A percentile compares a stretch with the other conserved stretches of the same genome.
These are phyloP conservation scores for Penicillium desertorum DNA, from an alignment of 495 filamentous ascomycete genomes.

Conservation along the genomic window DNA sequence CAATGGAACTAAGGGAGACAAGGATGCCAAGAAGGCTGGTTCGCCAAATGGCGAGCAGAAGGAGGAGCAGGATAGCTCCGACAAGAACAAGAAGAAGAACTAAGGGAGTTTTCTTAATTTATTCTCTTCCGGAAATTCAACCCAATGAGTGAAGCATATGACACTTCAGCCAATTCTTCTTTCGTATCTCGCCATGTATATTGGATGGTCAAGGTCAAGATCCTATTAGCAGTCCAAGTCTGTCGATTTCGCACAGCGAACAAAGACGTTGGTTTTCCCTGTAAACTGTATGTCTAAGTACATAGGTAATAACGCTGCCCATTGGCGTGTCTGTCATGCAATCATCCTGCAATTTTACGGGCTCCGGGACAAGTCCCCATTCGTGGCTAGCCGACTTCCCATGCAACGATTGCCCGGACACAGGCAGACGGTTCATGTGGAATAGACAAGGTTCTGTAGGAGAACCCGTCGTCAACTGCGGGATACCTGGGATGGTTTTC, in stretches of 20 bases:
- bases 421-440: not conserved
- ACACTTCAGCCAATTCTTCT: constrained; percentile 15
- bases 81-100: constrained; percentile 60
- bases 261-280: not conserved
- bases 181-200: not conserved
- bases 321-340: not conserved
- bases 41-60: constrained; percentile 62
- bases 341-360: not conserved
- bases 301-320: not conserved
- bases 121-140: constrained; percentile 16
- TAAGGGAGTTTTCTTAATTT: constrained; percentile 29
- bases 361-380: not conserved
- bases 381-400: not conserved
- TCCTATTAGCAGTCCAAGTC: not conserved
- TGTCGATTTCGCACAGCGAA: not conserved
- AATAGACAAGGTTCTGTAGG: not conserved
- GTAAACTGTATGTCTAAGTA: not conserved
- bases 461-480: not conserved
- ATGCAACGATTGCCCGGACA: not conserved
- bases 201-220: not conserved
- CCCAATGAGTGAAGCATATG: constrained; percentile 34
- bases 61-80: constrained; percentile 63
- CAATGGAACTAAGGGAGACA: constrained; percentile 58
- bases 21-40: constrained; percentile 62
- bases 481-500: not conserved